A percentile compares a stretch with the other conserved stretches of the same genome.
Conservation (phyloP, 208 protist species). For the Trypanosoma platydactyli region DNA sequence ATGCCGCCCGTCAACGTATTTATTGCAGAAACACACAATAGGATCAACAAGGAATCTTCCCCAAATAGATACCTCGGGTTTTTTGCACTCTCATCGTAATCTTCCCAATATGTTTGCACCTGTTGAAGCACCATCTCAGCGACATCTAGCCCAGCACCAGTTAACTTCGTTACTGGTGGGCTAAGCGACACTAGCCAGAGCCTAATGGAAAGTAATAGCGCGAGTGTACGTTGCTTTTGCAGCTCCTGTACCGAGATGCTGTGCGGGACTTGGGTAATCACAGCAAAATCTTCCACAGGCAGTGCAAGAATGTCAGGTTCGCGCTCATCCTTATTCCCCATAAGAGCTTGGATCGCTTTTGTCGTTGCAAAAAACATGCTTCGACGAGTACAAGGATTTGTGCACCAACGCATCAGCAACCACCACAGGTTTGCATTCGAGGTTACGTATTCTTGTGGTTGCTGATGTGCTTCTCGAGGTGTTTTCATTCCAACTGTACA, state of each 20-base stretch:
- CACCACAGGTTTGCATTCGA: constrained; percentile 11
- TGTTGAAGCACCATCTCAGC: constrained; percentile 17
- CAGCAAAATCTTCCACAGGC: constrained; percentile 31
- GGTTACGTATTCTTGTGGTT: neutral
- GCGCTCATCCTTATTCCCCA: neutral
- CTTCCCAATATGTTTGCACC: constrained; percentile 9
- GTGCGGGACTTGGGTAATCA: constrained; percentile 1
- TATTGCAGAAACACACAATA: constrained; percentile 42
- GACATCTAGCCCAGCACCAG: neutral
- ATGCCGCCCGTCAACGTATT: constrained; percentile 2
- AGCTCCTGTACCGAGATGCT: constrained; percentile 5
- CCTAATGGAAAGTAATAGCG: constrained; percentile 21
- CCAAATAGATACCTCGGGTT: constrained; percentile 28
- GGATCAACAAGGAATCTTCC: constrained; percentile 52
- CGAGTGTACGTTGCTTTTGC: constrained; percentile 1
- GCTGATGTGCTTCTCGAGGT: neutral
- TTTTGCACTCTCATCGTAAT: neutral
- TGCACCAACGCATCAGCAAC: constrained; percentile 56
- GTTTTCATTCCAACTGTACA: neutral
- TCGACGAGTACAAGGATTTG: constrained; percentile 25
- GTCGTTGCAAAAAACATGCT: constrained; percentile 36
- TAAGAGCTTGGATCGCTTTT: constrained; percentile 22
- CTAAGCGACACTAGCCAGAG: constrained; percentile 23
- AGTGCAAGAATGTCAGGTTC: constrained; percentile 18
- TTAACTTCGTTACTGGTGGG: neutral